These are phyloP conservation scores for Penicillium fuscoglaucum DNA, from an alignment of 2,329 filamentous ascomycete genomes.

Conservation along the genomic window DNA sequence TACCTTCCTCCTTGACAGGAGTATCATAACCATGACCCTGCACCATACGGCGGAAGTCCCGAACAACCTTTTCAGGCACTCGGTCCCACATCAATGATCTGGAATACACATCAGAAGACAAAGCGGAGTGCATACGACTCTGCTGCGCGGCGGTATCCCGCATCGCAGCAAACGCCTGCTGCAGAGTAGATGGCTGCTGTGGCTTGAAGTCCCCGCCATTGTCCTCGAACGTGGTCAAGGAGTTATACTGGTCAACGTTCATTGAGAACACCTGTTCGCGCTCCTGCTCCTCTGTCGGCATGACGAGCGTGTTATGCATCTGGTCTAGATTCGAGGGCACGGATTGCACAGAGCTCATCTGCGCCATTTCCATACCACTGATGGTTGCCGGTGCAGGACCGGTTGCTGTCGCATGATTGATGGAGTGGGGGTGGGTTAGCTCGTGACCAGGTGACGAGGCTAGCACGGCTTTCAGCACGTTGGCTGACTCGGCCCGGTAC, in stretches of 20 bases:
- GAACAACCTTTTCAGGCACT: constrained; percentile 86
- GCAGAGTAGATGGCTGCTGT: constrained; percentile 45
- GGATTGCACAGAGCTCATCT: constrained; percentile 32
- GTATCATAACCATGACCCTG: constrained; percentile 66
- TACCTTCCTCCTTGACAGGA: constrained; percentile 36
- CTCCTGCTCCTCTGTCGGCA: constrained; percentile 79
- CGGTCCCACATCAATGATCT: constrained; percentile 91
- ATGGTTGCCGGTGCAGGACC: constrained; percentile 35
- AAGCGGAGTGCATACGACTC: constrained; percentile 36
- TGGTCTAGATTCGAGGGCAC: constrained; percentile 56
- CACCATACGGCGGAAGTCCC: constrained; percentile 89
- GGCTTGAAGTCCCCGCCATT: constrained; percentile 39
- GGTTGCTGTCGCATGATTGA: constrained; percentile 34
- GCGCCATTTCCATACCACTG: constrained; percentile 41
- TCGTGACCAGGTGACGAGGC: constrained; percentile 45
- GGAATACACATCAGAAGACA: constrained; percentile 82
- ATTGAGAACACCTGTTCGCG: constrained; percentile 86
- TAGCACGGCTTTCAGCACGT: constrained; percentile 49
- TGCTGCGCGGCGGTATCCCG: constrained; percentile 68
- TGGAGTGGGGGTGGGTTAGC: constrained; percentile 56
- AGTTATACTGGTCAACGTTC: constrained; percentile 84
- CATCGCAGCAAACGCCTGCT: constrained; percentile 74
- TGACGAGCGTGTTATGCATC: constrained; percentile 67
- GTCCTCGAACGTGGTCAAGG: constrained; percentile 70
- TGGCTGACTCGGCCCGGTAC: constrained; percentile 50